Evolutionary conservation across 345 rosid species (phyloP).

Genomic region (Corymbia maculata): DNA sequence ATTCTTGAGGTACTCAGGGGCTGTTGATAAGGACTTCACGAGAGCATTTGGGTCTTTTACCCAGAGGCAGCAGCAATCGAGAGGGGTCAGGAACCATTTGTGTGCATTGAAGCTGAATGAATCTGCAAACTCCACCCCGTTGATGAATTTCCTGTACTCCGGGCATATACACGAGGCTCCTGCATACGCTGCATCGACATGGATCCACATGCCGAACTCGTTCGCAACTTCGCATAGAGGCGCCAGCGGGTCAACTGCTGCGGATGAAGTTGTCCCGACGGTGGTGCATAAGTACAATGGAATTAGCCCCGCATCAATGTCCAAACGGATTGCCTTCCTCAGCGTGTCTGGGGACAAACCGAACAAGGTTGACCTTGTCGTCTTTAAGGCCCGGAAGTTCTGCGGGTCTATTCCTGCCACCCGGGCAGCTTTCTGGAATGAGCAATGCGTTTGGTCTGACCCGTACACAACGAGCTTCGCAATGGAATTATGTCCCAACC

Average conservation of each 20-base stretch:
- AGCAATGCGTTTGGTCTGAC: slow-evolving; percentile 30
- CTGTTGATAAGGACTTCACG: slow-evolving; percentile 22
- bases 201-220: slow-evolving; percentile 29
- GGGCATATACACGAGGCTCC: slow-evolving; percentile 48
- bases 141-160: slow-evolving; percentile 27
- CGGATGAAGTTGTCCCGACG: slow-evolving; percentile 21
- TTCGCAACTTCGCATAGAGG: slow-evolving; percentile 7
- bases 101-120: slow-evolving; percentile 56
- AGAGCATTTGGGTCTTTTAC: slow-evolving; percentile 36
- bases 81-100: slow-evolving; percentile 44
- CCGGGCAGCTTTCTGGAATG: slow-evolving; percentile 17
- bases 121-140: slow-evolving; percentile 36
- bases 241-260: slow-evolving; percentile 17
- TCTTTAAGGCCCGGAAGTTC: slow-evolving; percentile 27
- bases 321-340: not conserved
- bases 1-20: slow-evolving; percentile 33
- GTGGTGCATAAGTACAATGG: slow-evolving; percentile 29
- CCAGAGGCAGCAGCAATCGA: slow-evolving; percentile 56
- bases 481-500: not conserved
- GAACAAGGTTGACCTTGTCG: slow-evolving; percentile 8
- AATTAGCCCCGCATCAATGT: slow-evolving; percentile 7
- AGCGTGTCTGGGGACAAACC: slow-evolving; percentile 2
- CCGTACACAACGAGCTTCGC: slow-evolving; percentile 24
- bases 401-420: slow-evolving; percentile 34
- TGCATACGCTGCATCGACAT: slow-evolving; percentile 49